Evolutionary conservation across 139 green algal species (phyloP).

Genomic region (Edaphochlamys debaryana): DNA sequence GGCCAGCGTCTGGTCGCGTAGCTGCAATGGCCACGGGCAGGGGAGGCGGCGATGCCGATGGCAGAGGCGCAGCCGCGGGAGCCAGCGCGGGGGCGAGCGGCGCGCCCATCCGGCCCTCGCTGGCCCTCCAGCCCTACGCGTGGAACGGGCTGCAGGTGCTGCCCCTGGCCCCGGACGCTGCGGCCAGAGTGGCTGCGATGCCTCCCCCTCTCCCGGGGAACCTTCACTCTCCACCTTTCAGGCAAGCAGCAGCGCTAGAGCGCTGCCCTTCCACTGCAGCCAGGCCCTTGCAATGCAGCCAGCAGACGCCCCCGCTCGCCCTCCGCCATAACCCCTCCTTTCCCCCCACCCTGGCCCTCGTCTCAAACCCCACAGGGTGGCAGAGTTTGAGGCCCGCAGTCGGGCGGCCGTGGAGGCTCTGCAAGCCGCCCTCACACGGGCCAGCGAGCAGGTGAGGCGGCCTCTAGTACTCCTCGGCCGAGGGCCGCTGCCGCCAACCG

Average conservation of each 20-base stretch:
- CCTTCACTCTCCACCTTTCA: background rate
- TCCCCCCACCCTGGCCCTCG: too few relatives aligned
- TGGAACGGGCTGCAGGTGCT: slow-evolving; percentile 14
- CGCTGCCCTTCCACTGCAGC: too few relatives aligned
- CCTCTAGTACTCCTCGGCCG: too few relatives aligned
- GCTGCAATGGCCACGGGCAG: too few relatives aligned
- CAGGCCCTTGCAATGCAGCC: background rate
- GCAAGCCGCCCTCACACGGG: background rate
- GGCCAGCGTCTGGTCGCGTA: too few relatives aligned
- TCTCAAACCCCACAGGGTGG: background rate
- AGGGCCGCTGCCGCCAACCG: too few relatives aligned
- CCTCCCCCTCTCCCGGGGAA: slow-evolving; percentile 4
- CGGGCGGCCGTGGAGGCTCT: background rate
- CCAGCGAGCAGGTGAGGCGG: background rate
- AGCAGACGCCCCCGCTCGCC: slow-evolving; percentile 4
- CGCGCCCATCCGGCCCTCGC: too few relatives aligned
- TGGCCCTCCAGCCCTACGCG: slow-evolving; percentile 18
- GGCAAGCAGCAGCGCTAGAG: background rate
- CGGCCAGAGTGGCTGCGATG: background rate
- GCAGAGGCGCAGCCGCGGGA: too few relatives aligned
- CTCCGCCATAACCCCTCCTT: background rate
- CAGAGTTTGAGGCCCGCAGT: slow-evolving; percentile 28
- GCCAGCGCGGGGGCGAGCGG: too few relatives aligned
- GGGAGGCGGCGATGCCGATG: too few relatives aligned
- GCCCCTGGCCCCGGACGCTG: background rate